Conservation (phyloP, 1,139 yeast species). For the Ogataea hybrid region DNA sequence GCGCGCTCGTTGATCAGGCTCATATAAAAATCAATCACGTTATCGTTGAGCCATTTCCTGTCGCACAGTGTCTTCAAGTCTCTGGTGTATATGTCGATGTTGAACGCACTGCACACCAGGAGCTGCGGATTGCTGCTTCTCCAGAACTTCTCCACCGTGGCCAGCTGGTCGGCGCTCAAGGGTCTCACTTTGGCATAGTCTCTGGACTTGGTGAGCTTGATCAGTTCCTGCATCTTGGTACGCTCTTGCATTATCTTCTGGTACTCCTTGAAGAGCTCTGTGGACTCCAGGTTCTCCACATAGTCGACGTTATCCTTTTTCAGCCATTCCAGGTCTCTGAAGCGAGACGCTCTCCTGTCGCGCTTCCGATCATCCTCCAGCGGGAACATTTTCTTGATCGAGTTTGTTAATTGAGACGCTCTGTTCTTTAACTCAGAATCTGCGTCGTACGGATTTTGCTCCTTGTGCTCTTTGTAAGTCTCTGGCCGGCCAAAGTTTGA, state of each 20-base stretch:
- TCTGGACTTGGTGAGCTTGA: conserved; percentile 35
- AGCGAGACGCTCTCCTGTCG: conserved; percentile 19
- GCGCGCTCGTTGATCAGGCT: conserved; percentile 51
- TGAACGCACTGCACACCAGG: conserved; percentile 41
- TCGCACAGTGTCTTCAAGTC: conserved; percentile 74
- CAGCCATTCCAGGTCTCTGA: conserved; percentile 31
- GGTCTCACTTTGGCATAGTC: conserved; percentile 27
- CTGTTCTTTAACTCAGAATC: conserved; percentile 6
- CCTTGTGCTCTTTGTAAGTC: conserved; percentile 1
- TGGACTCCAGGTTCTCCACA: conserved; percentile 29
- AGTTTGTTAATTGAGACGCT: conserved; percentile 12
- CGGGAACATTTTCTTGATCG: conserved; percentile 15
- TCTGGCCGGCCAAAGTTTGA: conserved; percentile 13
- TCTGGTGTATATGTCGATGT: conserved; percentile 58
- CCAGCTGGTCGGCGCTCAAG: conserved; percentile 34
- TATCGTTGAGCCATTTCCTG: conserved; percentile 86
- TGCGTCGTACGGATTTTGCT: conserved; percentile 6
- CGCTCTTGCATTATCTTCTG: conserved; percentile 42
- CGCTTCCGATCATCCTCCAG: conserved; percentile 1
- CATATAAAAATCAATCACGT: conserved; percentile 80
- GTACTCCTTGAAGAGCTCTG: conserved; percentile 37
- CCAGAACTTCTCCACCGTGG: conserved; percentile 41
- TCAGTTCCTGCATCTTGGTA: conserved; percentile 36
- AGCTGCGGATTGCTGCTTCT: conserved; percentile 31
- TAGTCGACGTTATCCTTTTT: conserved; percentile 31